These are phyloP conservation scores for Trichoderma citrinoviride DNA, from an alignment of 2,329 filamentous ascomycete species.

Conservation along the genomic window DNA sequence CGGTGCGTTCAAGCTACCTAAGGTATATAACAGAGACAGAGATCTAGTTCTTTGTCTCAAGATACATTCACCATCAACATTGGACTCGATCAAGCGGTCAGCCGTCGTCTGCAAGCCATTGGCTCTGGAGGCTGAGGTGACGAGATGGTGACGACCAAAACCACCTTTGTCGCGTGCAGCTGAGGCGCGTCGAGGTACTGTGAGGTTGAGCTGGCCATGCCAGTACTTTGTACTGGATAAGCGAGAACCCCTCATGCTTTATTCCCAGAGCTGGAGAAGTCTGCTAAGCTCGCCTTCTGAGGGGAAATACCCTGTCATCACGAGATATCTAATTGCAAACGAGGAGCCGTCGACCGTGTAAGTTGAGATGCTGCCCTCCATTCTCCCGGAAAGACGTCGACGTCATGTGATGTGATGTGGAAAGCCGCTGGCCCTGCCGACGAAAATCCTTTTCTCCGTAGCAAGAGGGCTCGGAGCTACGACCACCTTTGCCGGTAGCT, in stretches of 20 bases:
- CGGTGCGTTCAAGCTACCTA: neutral
- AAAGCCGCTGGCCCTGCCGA: conserved; percentile 3
- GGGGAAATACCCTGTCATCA: neutral
- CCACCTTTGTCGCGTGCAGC: neutral
- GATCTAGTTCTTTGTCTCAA: neutral
- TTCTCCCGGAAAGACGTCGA: neutral
- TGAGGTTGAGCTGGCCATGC: too few species aligned
- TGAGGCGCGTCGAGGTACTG: neutral
- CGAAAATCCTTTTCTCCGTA: neutral
- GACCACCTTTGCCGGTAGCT: neutral
- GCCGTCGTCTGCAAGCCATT: neutral
- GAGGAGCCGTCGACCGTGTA: neutral
- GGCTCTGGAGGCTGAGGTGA: neutral
- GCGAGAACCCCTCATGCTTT: neutral
- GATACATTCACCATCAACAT: neutral
- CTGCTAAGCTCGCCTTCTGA: neutral
- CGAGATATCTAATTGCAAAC: neutral
- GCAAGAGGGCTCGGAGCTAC: neutral
- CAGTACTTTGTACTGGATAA: neutral
- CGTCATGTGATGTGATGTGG: conserved; percentile 20
- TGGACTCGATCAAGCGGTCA: neutral
- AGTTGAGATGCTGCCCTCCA: neutral
- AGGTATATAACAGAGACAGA: neutral
- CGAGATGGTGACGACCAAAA: neutral
- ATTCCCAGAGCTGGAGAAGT: neutral